Percentiles rank a stretch among this genome's conserved stretches.
These are phyloP conservation scores for Colletotrichum sp. DNA, from an alignment of 2,329 filamentous ascomycete species.

Conservation along the genomic window DNA sequence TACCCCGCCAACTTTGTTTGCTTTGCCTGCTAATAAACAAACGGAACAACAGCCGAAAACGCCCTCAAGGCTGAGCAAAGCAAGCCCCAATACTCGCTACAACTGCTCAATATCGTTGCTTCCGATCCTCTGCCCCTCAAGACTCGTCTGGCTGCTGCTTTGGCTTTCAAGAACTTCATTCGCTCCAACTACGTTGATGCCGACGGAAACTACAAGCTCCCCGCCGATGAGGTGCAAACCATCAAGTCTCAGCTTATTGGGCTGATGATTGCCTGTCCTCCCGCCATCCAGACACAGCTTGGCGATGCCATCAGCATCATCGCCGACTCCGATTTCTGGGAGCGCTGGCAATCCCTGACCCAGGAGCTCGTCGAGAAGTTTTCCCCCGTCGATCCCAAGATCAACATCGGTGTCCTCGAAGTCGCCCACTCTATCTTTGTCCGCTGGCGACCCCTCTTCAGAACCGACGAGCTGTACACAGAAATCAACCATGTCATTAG, in stretches of 20 bases:
- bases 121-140: conserved; percentile 73
- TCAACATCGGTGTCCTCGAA: conserved; percentile 93
- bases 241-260: conserved; percentile 97
- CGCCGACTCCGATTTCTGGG: conserved; percentile 97
- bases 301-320: conserved; percentile 97
- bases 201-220: conserved; percentile 90
- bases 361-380: conserved; percentile 88
- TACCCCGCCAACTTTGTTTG: conserved; percentile 31
- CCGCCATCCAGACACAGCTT: conserved; percentile 88
- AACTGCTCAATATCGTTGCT: conserved; percentile 88
- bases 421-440: conserved; percentile 98
- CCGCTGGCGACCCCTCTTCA: conserved; percentile 92
- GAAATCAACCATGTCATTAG: conserved; percentile 96
- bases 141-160: conserved; percentile 83
- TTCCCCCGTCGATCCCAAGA: conserved; percentile 77
- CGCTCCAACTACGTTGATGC: conserved; percentile 94
- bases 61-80: conserved; percentile 79
- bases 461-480: conserved; percentile 88
- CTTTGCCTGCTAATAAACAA: conserved; percentile 37
- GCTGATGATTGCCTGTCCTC: conserved; percentile 91
- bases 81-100: conserved; percentile 86
- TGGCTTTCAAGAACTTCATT: conserved; percentile 99
- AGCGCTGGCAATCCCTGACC: conserved; percentile 94
- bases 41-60: conserved; percentile 69
- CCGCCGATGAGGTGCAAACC: conserved; percentile 78